Conservation (phyloP, 1,139 yeast genomes). For the Sugiyamaella castrensis region DNA sequence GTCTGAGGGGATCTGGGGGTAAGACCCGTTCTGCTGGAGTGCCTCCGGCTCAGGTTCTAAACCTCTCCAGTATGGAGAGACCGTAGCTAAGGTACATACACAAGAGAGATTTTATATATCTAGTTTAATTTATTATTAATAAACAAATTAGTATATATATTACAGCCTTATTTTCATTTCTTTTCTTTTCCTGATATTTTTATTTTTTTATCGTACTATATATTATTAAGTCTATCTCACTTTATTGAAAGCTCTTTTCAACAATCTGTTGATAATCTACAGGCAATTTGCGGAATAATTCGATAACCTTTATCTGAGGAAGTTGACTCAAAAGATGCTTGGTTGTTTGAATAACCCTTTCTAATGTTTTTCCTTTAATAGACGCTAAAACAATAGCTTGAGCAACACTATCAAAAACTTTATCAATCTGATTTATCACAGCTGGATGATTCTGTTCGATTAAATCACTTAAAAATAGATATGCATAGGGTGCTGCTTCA, state of each 20-base stretch:
- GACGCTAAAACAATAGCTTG: constrained; percentile 73
- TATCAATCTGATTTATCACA: constrained; percentile 55
- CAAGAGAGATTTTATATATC: too few species aligned
- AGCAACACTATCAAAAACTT: constrained; percentile 67
- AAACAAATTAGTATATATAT: constrained; percentile 6
- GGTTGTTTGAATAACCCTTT: constrained; percentile 58
- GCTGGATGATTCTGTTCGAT: constrained; percentile 68
- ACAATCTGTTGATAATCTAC: constrained; percentile 59
- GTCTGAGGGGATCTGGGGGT: too few species aligned
- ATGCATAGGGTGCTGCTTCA: constrained; percentile 87
- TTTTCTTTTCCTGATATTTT: neutral
- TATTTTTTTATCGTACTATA: too few species aligned
- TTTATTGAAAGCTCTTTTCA: constrained; percentile 41
- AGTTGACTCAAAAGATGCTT: constrained; percentile 42
- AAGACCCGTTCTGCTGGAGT: too few species aligned
- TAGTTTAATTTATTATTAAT: too few species aligned
- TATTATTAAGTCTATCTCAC: too few species aligned
- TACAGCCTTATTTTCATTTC: constrained; percentile 6
- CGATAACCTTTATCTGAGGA: constrained; percentile 63
- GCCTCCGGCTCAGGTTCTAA: too few species aligned
- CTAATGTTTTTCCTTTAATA: constrained; percentile 68
- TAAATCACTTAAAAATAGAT: constrained; percentile 69
- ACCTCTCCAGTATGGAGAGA: too few species aligned
- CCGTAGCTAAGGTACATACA: too few species aligned
- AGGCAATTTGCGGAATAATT: constrained; percentile 60